These are phyloP conservation scores for Teunomyces pallodes DNA, from an alignment of 805 yeast genomes.

Conservation along the genomic window DNA sequence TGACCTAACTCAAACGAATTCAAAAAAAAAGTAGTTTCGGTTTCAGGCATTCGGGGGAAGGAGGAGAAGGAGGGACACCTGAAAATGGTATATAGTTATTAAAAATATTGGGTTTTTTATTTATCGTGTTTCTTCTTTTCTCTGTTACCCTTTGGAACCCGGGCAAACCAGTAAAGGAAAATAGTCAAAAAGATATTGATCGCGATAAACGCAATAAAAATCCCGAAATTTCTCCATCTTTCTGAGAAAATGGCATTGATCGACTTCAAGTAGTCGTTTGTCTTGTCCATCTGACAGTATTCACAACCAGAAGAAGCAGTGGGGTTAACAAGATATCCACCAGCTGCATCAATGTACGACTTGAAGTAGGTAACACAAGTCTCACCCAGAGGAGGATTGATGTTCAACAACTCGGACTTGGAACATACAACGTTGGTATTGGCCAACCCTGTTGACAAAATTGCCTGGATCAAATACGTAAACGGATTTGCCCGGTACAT, in stretches of 20 bases:
- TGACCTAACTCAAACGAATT: background rate
- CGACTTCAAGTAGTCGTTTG: constrained; percentile 56
- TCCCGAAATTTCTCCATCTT: constrained; percentile 69
- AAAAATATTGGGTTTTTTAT: background rate
- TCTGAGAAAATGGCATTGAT: constrained; percentile 44
- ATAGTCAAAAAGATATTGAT: constrained; percentile 32
- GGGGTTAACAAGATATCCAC: constrained; percentile 61
- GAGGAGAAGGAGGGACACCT: no score
- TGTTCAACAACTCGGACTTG: constrained; percentile 23
- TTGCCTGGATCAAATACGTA: constrained; percentile 65
- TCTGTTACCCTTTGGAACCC: constrained; percentile 68
- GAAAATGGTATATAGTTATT: no score
- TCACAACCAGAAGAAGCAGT: constrained; percentile 47
- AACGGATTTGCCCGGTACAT: constrained; percentile 75
- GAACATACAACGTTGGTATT: constrained; percentile 33
- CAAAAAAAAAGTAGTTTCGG: background rate
- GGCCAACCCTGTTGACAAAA: constrained; percentile 52
- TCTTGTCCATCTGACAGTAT: constrained; percentile 50
- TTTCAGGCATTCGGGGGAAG: no score
- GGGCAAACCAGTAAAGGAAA: constrained; percentile 55
- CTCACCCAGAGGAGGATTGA: constrained; percentile 49
- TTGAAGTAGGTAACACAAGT: constrained; percentile 62
- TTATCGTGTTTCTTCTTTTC: constrained; percentile 13
- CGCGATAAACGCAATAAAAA: constrained; percentile 38
- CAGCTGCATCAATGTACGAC: constrained; percentile 35